These are phyloP conservation scores for Aureobasidium uvarum DNA, from an alignment of 2,329 filamentous ascomycete genomes.

Conservation along the genomic window DNA sequence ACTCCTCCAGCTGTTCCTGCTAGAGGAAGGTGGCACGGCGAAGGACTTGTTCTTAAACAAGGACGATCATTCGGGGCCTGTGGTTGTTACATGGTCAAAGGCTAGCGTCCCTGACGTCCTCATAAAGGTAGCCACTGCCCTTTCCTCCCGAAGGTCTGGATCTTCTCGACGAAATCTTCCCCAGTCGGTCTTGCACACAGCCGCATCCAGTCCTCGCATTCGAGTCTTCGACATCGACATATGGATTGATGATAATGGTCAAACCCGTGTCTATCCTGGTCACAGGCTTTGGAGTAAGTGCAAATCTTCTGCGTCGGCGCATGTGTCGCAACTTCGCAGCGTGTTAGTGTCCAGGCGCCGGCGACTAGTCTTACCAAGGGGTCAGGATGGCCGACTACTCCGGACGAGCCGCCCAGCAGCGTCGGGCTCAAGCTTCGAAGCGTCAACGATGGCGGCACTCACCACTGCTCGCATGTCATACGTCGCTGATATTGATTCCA, in stretches of 20 bases:
- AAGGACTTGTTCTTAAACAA: background rate
- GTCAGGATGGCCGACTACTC: background rate
- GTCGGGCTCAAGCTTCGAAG: background rate
- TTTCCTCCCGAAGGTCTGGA: background rate
- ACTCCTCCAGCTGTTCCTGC: constrained; percentile 2
- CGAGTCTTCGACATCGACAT: background rate
- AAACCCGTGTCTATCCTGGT: constrained; percentile 46
- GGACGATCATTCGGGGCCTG: background rate
- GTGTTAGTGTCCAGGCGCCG: background rate
- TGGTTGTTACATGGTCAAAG: background rate
- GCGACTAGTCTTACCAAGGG: background rate
- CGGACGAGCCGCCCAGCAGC: background rate
- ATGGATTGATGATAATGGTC: constrained; percentile 2
- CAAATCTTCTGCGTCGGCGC: constrained; percentile 2
- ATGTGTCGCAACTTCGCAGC: background rate
- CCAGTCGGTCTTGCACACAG: background rate
- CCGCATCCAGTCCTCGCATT: background rate
- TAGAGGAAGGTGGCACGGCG: background rate
- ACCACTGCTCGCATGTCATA: background rate
- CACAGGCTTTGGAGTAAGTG: constrained; percentile 47
- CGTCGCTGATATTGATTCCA: constrained; percentile 24
- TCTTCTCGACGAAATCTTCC: background rate
- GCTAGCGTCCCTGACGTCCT: background rate
- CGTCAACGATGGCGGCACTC: background rate
- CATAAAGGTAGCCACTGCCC: background rate